Conservation (phyloP, 805 yeast species). For the Metschnikowia henanensis region DNA sequence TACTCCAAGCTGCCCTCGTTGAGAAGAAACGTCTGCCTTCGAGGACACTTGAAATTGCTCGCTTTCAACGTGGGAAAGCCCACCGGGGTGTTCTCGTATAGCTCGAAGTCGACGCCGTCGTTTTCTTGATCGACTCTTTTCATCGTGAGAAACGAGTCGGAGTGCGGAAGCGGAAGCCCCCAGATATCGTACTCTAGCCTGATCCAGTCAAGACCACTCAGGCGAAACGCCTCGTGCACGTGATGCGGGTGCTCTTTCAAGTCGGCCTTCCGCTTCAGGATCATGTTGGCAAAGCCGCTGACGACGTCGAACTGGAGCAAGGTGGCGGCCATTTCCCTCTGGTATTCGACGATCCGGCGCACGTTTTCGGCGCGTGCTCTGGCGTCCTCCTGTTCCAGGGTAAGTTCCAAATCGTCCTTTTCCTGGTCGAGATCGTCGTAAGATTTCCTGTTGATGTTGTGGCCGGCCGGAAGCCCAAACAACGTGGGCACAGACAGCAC, state of each 20-base stretch:
- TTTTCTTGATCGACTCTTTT: conserved; percentile 3
- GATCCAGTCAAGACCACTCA: conserved; percentile 24
- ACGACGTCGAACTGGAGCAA: conserved; percentile 36
- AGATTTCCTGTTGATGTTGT: conserved; percentile 25
- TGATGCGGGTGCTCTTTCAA: conserved; percentile 10
- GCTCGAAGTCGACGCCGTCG: conserved; percentile 3
- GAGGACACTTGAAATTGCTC: conserved; percentile 23
- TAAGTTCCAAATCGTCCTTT: conserved; percentile 5
- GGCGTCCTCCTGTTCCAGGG: conserved; percentile 9
- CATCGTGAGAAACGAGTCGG: conserved; percentile 9
- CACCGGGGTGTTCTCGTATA: conserved; percentile 13
- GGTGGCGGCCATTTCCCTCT: conserved; percentile 15
- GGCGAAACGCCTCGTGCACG: conserved; percentile 18
- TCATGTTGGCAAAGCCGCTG: conserved; percentile 33
- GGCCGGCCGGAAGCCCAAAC: conserved; percentile 29
- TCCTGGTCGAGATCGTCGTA: conserved; percentile 15
- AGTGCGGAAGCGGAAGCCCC: conserved; percentile 23
- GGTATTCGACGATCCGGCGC: conserved; percentile 8
- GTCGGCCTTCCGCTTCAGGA: neutral
- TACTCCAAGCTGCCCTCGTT: conserved; percentile 12
- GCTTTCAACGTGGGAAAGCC: conserved; percentile 16
- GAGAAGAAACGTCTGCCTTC: conserved; percentile 3
- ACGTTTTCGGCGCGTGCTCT: conserved; percentile 14
- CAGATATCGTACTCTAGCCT: conserved; percentile 35
- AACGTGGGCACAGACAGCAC: conserved; percentile 57